Evolutionary conservation across 192 early-diverging fungal genomes (phyloP), one percentile per base, ranked within the genome.

Genomic region (Phycomyces nitens): DNA sequence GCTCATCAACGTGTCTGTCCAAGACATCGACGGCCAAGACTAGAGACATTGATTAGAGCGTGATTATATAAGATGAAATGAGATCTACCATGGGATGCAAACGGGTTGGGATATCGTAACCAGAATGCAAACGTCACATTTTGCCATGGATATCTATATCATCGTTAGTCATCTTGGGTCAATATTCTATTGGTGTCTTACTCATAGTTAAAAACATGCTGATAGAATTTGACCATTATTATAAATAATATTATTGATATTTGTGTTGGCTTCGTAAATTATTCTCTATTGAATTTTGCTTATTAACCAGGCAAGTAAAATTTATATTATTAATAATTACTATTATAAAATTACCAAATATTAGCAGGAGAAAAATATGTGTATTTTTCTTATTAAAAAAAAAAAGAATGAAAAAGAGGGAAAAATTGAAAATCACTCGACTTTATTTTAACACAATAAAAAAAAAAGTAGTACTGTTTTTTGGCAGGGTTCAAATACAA

Each of bases 51-150:
- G 49, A 51, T 61, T 20, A 44, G 12, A 22, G 5, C 41, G 6
- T 3, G 38, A 23, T 16, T 12, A 18, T 16, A 47, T 7, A 50
- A 16, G 18, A 47, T 15, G 15, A n/a, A 29, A 12, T 42, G 20
- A 11, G 23, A n/a, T 41, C 59, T 73, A 73, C 71, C 71, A 77
- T 99, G 97, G 8, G 87, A 83, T 3, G 97, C 92, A 76, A 93
- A 96, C 23, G 97, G 97, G 73, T 99, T 99, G 51, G 97, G 97
- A 79, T 99, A 99, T 49, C 96, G 89, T 68, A 91, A 75, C 84
- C 89, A 94, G 60, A 97, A 91, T 20, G 95, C 95, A 58, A 82
- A 84, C 10, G 95, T 92, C 55, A 98, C 92, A 58, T 82, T 88
- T 39, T 82, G 79, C 92, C 92, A 95, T 42, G 87, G 82, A 64